These are phyloP conservation scores for Ricinus communis DNA, from an alignment of 345 rosid species.

Conservation along the genomic window DNA sequence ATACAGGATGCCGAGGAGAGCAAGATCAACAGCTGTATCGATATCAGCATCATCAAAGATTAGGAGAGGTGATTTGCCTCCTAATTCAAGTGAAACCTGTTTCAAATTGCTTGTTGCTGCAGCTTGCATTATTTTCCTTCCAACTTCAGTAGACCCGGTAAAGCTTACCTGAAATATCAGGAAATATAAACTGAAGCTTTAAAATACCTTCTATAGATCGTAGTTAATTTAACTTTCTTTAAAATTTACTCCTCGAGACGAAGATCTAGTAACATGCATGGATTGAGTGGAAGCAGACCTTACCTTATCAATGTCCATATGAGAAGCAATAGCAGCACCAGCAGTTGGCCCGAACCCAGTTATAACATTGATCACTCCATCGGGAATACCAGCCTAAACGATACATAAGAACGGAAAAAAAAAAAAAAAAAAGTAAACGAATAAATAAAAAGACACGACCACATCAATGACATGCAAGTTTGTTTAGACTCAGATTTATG, in stretches of 20 bases:
- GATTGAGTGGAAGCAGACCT: background rate
- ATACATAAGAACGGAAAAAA: background rate
- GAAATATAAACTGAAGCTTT: no score
- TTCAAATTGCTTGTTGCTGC: slow-evolving; percentile 80
- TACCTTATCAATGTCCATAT: slow-evolving; percentile 91
- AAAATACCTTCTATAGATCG: background rate
- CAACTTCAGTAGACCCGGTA: slow-evolving; percentile 75
- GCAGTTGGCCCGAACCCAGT: slow-evolving; percentile 79
- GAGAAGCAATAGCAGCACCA: slow-evolving; percentile 74
- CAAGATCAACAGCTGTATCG: slow-evolving; percentile 53
- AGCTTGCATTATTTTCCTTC: slow-evolving; percentile 51
- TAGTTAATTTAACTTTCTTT: no score
- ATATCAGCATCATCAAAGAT: slow-evolving; percentile 76
- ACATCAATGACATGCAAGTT: no score
- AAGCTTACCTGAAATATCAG: slow-evolving; percentile 43
- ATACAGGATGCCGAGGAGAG: slow-evolving; percentile 43
- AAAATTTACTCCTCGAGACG: no score
- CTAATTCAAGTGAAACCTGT: slow-evolving; percentile 65
- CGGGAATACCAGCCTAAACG: slow-evolving; percentile 77
- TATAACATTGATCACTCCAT: slow-evolving; percentile 72
- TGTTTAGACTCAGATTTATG: no score
- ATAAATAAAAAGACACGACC: no score
- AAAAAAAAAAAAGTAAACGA: no score
- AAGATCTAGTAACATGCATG: no score
- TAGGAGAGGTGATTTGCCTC: slow-evolving; percentile 78